Percentiles rank a stretch among this genome's conserved stretches.
phyloP scores from a whole-genome alignment of 139 green algal species.

The Auxenochlorella pyrenoidosa region DNA sequence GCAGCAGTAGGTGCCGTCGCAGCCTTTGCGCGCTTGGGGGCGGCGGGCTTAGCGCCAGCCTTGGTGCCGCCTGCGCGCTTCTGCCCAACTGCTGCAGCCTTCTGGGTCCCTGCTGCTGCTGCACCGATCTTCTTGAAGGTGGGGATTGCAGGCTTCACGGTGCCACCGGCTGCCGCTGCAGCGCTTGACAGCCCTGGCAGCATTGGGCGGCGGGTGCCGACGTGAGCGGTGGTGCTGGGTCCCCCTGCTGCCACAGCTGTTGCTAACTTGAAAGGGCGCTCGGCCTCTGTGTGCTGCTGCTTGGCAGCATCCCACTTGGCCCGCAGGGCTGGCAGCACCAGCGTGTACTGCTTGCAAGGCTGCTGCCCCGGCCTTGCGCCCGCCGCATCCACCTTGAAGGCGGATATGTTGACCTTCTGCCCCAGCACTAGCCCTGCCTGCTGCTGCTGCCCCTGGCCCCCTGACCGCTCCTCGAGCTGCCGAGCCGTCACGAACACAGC shows the following conservation, averaged over 20 bases:
- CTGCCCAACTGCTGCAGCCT: neutral
- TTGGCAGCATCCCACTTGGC: neutral
- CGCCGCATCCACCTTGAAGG: neutral
- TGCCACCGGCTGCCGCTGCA: neutral
- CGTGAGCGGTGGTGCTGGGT: neutral
- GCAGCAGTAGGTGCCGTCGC: neutral
- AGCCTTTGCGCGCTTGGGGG: neutral
- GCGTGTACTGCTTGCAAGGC: neutral
- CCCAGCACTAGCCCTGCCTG: neutral
- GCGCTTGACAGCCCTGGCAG: neutral
- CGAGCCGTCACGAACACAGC: conserved; percentile 2
- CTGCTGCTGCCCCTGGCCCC: neutral
- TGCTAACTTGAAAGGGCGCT: neutral
- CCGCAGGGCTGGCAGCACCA: neutral
- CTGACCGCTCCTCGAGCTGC: neutral
- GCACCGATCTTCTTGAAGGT: conserved; percentile 10
- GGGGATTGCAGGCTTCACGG: neutral
- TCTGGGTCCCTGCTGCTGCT: neutral
- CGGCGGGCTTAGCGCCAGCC: neutral
- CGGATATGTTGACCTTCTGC: neutral
- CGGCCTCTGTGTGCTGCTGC: neutral
- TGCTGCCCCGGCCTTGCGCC: neutral
- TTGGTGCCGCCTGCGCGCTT: neutral
- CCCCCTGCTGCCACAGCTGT: neutral
- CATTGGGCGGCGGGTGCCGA: neutral